Evolutionary conservation across 345 rosid genomes (phyloP).

Genomic region (Eucalyptus pumila): DNA sequence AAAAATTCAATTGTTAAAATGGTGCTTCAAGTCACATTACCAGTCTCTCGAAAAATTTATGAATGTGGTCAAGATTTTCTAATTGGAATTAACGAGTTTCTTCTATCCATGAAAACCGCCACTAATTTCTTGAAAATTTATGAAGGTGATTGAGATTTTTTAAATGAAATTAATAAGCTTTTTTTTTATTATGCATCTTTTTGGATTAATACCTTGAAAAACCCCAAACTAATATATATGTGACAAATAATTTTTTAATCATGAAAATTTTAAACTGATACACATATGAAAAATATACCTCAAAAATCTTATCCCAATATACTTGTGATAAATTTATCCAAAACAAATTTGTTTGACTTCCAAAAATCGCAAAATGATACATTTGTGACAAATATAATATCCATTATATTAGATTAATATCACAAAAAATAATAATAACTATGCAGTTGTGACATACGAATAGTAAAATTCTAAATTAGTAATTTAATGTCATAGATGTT

Average conservation of each 20-base stretch:
- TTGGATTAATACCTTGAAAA: accelerated
- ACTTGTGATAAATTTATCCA: accelerated
- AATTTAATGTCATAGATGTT: no score
- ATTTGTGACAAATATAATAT: no score
- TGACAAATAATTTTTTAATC: accelerated
- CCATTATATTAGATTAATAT: no score
- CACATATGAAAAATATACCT: accelerated
- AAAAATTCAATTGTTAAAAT: neutral
- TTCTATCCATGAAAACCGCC: no score
- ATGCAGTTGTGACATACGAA: no score
- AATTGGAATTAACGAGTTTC: neutral
- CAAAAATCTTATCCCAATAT: accelerated
- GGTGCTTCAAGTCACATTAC: neutral
- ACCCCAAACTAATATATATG: accelerated
- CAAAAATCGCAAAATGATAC: accelerated
- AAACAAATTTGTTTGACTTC: no score
- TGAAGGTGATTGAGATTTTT: neutral
- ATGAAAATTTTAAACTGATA: accelerated
- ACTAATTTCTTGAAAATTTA: neutral
- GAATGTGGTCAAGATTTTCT: neutral
- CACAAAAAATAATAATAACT: no score
- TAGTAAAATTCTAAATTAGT: accelerated
- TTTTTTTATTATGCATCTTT: accelerated
- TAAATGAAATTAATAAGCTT: neutral
- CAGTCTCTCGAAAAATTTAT: neutral